Evolutionary conservation across 1,284 basidiomycete genomes (phyloP), one percentile per base, ranked within the genome.

Genomic region (Microbotryum scabiosae): DNA sequence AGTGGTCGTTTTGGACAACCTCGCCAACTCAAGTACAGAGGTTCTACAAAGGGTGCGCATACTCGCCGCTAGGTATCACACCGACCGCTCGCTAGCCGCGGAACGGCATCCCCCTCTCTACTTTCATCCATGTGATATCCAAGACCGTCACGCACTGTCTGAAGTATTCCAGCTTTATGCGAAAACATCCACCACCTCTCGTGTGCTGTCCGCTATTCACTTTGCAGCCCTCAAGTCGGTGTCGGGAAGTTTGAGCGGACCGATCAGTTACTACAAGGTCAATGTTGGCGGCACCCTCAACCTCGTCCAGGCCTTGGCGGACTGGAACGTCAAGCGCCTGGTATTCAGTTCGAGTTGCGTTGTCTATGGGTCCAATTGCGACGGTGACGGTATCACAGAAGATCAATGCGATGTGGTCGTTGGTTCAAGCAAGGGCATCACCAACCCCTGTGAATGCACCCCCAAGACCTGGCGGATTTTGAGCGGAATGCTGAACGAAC

Each of bases 211-310:
- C 26, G 59, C 59, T 2, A 60, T 60, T 28, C 59, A 60, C 41
- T 60, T 60, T 36, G 59, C 59, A 6, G 59, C 59, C 12, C 59
- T 60, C 59, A 60, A 60, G 43, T 55, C 53, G 20, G 59, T 60
- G 4, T 26, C 59, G 1, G 59, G 53, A 6, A 50, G 47, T 30
- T 20, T 60, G 12, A 26, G 16, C 36, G 26, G 45, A 36, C 59
- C 59, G 4, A n/a, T 60, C 6, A 41, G 16, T 7, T 60, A 60
- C 28, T 60, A 60, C 43, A 46, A 51, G 36, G 45, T 60, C 59
- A 60, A 60, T 30, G 59, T 60, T 5, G 53, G 53, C 7, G 59
- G 59, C 16, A 60, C 59, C 10, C 51, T 60, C 51, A 60, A 60
- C 41, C 54, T 60, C n/a, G 48, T 52, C 43, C 52, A 50, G 36